Evolutionary conservation across 306 rosid genomes (phyloP).

Genomic region (Ziziphus jujuba): DNA sequence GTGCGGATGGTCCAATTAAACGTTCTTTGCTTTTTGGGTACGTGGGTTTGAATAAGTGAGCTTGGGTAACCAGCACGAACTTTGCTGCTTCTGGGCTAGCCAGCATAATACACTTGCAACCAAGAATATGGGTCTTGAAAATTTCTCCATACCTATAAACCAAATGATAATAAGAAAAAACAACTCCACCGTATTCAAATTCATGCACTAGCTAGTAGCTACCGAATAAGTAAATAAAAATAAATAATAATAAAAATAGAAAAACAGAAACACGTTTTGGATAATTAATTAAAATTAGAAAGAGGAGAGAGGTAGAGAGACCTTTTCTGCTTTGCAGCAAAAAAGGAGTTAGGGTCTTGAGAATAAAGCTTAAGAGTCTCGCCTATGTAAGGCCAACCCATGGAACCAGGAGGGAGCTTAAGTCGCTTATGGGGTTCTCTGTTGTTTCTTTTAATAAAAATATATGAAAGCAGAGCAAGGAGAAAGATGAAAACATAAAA

Average conservation of each 20-base stretch:
- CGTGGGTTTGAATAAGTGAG: slow-evolving; percentile 83
- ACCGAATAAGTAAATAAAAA: too few relatives aligned
- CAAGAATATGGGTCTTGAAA: slow-evolving; percentile 82
- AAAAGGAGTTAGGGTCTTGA: slow-evolving; percentile 69
- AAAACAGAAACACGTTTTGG: too few relatives aligned
- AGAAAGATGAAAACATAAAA: slow-evolving; percentile 37
- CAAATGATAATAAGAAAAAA: background rate
- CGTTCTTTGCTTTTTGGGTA: slow-evolving; percentile 88
- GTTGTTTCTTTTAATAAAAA: slow-evolving; percentile 24
- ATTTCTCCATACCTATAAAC: slow-evolving; percentile 74
- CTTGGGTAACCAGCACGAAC: slow-evolving; percentile 72
- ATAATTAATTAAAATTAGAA: too few relatives aligned
- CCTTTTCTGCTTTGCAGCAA: slow-evolving; percentile 72
- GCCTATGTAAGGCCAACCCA: slow-evolving; percentile 94
- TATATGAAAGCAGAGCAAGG: slow-evolving; percentile 25
- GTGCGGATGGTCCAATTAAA: slow-evolving; percentile 75
- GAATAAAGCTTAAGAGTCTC: slow-evolving; percentile 83
- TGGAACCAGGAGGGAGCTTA: slow-evolving; percentile 92
- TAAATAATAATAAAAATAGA: background rate
- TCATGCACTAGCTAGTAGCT: background rate
- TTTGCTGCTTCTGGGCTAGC: slow-evolving; percentile 85
- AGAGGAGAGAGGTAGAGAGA: background rate
- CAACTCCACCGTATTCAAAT: slow-evolving; percentile 8
- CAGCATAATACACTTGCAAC: slow-evolving; percentile 84
- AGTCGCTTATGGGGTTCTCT: slow-evolving; percentile 25